Evolutionary conservation across 768 basidiomycete genomes (phyloP), one percentile per base, ranked within the genome.

Genomic region (Aureoboletus auriporus): DNA sequence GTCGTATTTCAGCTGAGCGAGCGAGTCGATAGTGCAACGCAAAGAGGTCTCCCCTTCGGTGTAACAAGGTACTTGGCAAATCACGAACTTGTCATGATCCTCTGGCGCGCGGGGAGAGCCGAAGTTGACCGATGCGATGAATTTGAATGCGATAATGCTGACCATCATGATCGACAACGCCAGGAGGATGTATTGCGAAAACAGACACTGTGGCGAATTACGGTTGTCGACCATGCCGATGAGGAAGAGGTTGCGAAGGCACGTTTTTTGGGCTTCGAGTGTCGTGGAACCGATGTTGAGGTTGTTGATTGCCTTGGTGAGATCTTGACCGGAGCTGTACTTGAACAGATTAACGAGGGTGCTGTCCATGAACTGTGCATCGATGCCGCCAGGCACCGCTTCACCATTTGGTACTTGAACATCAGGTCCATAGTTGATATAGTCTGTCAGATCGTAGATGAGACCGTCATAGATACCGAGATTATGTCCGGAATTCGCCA

Each of bases 11-110:
- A 95, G 76, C 65, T 88, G 82, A 2, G 95, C 92, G 49, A 99
- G 73, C 5, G 93, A 95, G 64, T 98, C 93, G 62, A 99, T 95
- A 2, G 93, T 96, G 57, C 75, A 76, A 42, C 88, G 78, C 43
- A 98, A 74, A 6, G 92, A 96, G 12, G 73, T 65, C 53, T 93
- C 88, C 54, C 93, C 95, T 75, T 98, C 95, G 3, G 95, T 98
- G 65, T 98, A 98, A 78, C 95, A 97, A 27, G 95, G 95, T 0
- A 98, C 93, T 62, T 98, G 95, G 65, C 94, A 97, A 58, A 95
- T 91, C 54, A 96, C 88, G 57, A 96, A 95, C 70, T 96, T 95
- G 74, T 96, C 93, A 63, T 93, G 92, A 58, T 93, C 89, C 69
- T 95, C 93, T 0, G 93, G 93, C 6, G 89, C 87, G 48, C 91